Percentiles rank a stretch among this genome's conserved stretches.
Conservation (phyloP, 805 yeast species). For the Saccharomycopsis sp. region DNA sequence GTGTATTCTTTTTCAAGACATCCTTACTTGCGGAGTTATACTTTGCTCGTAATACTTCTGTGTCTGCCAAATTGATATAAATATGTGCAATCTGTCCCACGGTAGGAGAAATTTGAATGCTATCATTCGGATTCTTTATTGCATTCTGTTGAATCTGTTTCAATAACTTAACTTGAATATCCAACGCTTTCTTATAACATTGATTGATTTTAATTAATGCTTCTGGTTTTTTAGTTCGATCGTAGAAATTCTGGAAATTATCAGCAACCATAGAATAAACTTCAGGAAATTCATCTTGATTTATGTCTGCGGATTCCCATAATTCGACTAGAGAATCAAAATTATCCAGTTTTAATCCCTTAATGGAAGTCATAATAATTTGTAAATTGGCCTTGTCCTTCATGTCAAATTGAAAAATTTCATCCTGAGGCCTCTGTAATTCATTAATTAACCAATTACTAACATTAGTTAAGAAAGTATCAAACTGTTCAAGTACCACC, state of each 20-base stretch:
- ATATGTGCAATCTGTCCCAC: slow-evolving; percentile 12
- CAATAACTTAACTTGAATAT: background rate
- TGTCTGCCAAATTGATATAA: slow-evolving; percentile 14
- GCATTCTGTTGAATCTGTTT: slow-evolving; percentile 9
- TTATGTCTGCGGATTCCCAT: slow-evolving; percentile 9
- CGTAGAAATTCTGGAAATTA: slow-evolving; percentile 19
- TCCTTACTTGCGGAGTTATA: background rate
- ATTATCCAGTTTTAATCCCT: slow-evolving; percentile 1
- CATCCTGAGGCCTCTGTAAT: background rate
- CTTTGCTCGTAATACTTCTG: slow-evolving; percentile 13
- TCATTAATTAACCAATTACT: background rate
- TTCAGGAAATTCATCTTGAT: slow-evolving; percentile 7
- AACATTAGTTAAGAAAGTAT: background rate
- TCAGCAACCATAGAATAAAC: slow-evolving; percentile 17
- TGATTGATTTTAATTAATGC: slow-evolving; percentile 5
- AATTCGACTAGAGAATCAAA: background rate
- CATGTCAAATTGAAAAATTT: background rate
- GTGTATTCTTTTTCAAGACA: slow-evolving; percentile 8
- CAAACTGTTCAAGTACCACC: slow-evolving; percentile 2
- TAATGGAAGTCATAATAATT: slow-evolving; percentile 11
- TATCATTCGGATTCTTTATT: slow-evolving; percentile 14
- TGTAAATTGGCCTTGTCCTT: slow-evolving; percentile 10
- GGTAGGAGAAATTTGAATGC: slow-evolving; percentile 11
- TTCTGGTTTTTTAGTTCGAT: background rate
- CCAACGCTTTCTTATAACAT: slow-evolving; percentile 20